Evolutionary conservation across 768 basidiomycete species (phyloP), one percentile per base, ranked within the genome.

Genomic region (Boletus speciosus): DNA sequence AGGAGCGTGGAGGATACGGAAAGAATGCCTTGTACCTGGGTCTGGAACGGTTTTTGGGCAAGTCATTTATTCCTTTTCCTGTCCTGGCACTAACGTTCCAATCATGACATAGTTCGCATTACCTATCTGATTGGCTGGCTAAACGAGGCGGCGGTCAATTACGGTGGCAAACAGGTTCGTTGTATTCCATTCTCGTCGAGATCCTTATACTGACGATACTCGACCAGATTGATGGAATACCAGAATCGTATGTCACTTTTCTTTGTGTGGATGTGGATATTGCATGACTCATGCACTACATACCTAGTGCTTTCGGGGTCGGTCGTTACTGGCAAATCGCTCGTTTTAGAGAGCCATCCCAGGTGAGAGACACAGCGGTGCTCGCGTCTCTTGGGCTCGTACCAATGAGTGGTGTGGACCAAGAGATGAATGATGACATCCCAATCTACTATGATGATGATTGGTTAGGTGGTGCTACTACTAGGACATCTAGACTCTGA

Each of bases 161-260:
- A 56, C 6, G 61, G 61, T n/a, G 57, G 61, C 12, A 63, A 59
- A 35, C 57, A 63, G 51, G 61, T 62, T 27, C 19, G 50, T 55
- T 10, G 19, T 10, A 10, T 27, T 12, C 1, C 29, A 16, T 43
- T 19, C 11, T 35, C 11, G 6, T 21, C 2, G 27, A 15, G n/a
- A 12, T 10, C 16, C 27, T 21, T 23, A 8, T 25, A 27, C 5
- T 57, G 55, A 57, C 2, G 3, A 10, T 7, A 6, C 36, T 44
- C n/a, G 1, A 5, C 42, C 8, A 56, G 57, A 19, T 57, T 0
- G 50, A 57, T 29, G n/a, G 25, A 14, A 6, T 56, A 8, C 54
- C 54, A 0, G 51, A 38, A 38, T 5, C 34, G 53, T 55, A 25
- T 2, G 56, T 55, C 14, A 12, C 4, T 32, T 7, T 29, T 6